Conservation (phyloP, 768 basidiomycete genomes). For the Agrocybe pediades region DNA sequence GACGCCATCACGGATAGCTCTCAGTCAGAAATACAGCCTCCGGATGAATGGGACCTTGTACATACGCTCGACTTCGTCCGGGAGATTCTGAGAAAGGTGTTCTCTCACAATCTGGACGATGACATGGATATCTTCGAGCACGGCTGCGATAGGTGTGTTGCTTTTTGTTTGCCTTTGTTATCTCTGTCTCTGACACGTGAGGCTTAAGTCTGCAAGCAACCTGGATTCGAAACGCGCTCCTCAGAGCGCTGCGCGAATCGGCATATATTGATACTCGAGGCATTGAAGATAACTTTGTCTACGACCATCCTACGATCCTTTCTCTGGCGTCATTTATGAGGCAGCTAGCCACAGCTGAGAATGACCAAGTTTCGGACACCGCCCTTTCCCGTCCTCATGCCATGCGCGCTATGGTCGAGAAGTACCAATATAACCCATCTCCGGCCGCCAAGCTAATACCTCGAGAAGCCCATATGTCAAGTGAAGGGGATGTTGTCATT, state of each 20-base stretch:
- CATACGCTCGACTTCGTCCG: slow-evolving; percentile 5
- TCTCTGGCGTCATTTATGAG: not conserved
- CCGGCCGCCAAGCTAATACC: too few relatives aligned
- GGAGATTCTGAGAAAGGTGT: not conserved
- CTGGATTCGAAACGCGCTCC: slow-evolving; percentile 12
- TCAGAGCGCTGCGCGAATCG: slow-evolving; percentile 2
- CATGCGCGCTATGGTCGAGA: slow-evolving; percentile 7
- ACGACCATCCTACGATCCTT: slow-evolving; percentile 7
- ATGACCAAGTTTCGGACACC: not conserved
- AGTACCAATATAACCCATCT: too few relatives aligned
- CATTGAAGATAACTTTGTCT: slow-evolving; percentile 9
- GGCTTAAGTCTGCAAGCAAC: slow-evolving; percentile 12
- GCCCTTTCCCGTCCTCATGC: not conserved
- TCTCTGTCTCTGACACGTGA: not conserved
- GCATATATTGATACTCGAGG: slow-evolving; percentile 5
- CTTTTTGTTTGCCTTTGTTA: not conserved
- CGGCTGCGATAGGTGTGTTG: slow-evolving; percentile 9
- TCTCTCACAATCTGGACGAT: not conserved
- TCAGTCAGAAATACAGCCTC: slow-evolving; percentile 3
- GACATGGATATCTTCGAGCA: not conserved
- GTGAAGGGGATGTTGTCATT: too few relatives aligned
- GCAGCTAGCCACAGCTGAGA: not conserved
- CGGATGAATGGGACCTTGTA: slow-evolving; percentile 2
- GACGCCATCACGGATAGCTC: slow-evolving; percentile 15
- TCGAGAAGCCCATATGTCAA: too few relatives aligned